Evolutionary conservation across 2,329 filamentous ascomycete genomes (phyloP), one percentile per base, ranked within the genome.

Genomic region (Pseudocercospora musae): DNA sequence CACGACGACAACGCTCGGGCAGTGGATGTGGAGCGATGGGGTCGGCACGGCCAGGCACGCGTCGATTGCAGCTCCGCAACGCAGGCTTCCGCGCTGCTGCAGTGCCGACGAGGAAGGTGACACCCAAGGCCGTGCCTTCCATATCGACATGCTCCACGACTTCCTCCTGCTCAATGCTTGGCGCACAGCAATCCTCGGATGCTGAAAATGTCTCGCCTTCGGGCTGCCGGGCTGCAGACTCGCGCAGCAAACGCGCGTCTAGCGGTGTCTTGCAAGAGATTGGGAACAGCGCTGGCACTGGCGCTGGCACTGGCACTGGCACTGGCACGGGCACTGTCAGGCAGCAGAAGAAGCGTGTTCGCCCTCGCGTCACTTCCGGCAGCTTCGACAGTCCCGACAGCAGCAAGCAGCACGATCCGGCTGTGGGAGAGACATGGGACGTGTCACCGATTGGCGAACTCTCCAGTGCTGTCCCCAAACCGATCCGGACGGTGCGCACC

Each of bases 31-130:
- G 48, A 48, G 10, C 44, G 44, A 48, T 23, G 6, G 44, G 44
- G 23, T 48, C 44, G 23, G 49, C 25, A 11, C n/a, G 13, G 18
- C 52, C 21, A 23, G 29, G 71, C 31, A 69, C 71, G 18, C 65
- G 71, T 37, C 66, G 71, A 37, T 63, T 76, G 48, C 73, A 76
- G 60, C 69, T 75, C 18, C 68, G 74, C 56, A 75, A 74, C 67
- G 72, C 72, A 29, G 73, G 73, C 48, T 76, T 76, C 52, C 69
- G 71, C n/a, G 74, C 63, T 9, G 64, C 69, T 27, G 63, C 69
- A 5, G 48, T 76, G 53, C 68, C 72, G 3, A 60, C 68, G 20
- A 66, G 73, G 42, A 73, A 72, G 29, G 70, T 75, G 21, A 74
- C 74, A 20, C 74, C 73, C n/a, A 69, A 54, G 20, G 60, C 56